Base-by-base conservation (phyloP, 1,284 basidiomycete species). In the Rhodotorula sp. region DNA sequence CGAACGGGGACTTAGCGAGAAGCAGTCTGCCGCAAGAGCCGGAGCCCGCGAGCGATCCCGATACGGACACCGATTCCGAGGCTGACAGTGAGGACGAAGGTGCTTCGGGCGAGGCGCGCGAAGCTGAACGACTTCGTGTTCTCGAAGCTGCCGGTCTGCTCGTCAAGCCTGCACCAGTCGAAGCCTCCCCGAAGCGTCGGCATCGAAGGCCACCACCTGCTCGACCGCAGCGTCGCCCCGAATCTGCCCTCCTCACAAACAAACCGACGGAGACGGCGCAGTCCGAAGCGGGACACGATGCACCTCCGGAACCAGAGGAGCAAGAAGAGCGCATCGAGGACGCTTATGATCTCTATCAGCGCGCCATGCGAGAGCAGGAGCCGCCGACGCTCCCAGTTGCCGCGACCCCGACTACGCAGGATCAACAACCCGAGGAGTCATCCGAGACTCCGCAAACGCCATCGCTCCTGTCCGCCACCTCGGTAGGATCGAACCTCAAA, bases 61-160 rank as follows among this genome's bases (percentile, higher is more conserved):
- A 55, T 26, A 28, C 54, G n/a, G 50, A 52, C 54, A 26, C 76
- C 43, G 79, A 79, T 23, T 78, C 77, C 23, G 79, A 77, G 23
- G 77, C 75, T 34, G 69, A 77, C 80, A 48, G 79, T 38, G 79
- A 82, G 64, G 81, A 80, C 43, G 80, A 78, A 49, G 70, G 77
- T 12, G 38, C 38, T 43, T 76, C 73, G 3, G 66, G 84, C 85
- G 56, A 85, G 75, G 86, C 87, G 45, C 86, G 91, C 57, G 92
- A 89, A 69, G 83, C 85, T 26, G 93, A 95, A 79, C 84, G 92
- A 45, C 86, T 88, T 75, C 85, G 89, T 34, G 91, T 95, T 15
- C 83, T 97, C 21, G 88, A 93, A 79, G 91, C 92, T 0, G 93
- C 93, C 0, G 95, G 95, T 1, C 83, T 97, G 50, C 87, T 93